Base-by-base conservation (phyloP, 176 grass and related monocot species). In the Oryza longistaminata region DNA sequence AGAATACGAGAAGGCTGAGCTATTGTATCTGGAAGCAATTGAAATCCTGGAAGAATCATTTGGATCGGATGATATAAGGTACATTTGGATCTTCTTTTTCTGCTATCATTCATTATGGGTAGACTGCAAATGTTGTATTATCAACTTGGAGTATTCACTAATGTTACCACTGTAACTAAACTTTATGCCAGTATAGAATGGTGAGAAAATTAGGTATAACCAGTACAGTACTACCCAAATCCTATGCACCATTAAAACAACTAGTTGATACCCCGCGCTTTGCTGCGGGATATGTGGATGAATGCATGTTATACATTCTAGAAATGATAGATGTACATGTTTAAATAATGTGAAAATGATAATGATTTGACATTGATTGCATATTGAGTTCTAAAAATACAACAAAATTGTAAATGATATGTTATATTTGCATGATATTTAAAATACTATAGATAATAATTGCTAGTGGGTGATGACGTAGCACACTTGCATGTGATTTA, bases 21-120 rank as follows among this genome's bases (percentile, higher is more conserved):
- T 76, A 21, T 68, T 98, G 25, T 98, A 98, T 90, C 46, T 95
- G 70, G 93, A 98, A 87, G 91, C 93, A 79, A 83, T 98, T 92
- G 91, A 85, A 62, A 98, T 95, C 52, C 81, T 98, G 39, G 91
- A 98, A 83, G 91, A 93, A 69, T 92, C 96, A 67, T 92, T 92
- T 93, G 91, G 88, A 81, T 19, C 83, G 43, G 70, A 94, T 87
- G 96, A 95, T 88, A 84, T 98, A 81, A 76, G 96, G 96, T 95
- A 89, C 68, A 48, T 77, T 83, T 17, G 73, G 66, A 70, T 71
- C n/a, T 8, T 43, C 42, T 11, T 43, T 52, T 26, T 80, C 34
- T 42, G n/a, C 48, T 75, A 77, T 80, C 6, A 17, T 78, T 76
- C 44, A 64, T 16, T 19, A 6, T 50, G 1, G 50, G 50, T 3